A percentile compares a stretch with the other conserved stretches of the same genome.
Conservation (phyloP, 2,329 filamentous ascomycete genomes). For the Diaporthe sp. region DNA sequence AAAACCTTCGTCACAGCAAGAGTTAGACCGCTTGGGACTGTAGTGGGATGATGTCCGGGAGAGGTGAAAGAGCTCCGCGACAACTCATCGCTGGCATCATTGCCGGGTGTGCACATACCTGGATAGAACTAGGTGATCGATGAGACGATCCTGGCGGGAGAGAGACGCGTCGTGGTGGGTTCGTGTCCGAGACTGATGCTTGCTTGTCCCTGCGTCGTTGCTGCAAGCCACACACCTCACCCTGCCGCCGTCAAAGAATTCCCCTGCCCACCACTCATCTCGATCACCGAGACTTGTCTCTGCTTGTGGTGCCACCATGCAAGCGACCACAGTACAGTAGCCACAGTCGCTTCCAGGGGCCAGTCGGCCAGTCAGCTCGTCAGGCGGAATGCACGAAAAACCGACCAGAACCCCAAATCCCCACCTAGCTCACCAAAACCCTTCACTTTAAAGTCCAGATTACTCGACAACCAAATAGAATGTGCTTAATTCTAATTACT, state of each 20-base stretch:
- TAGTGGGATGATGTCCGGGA: background rate
- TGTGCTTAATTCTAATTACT: no score
- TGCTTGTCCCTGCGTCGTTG: slow-evolving; percentile 29
- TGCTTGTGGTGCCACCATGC: background rate
- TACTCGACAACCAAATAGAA: no score
- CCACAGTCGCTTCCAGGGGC: background rate
- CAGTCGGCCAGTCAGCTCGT: slow-evolving; percentile 1
- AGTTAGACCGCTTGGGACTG: background rate
- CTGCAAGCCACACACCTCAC: slow-evolving; percentile 33
- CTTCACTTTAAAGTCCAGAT: no score
- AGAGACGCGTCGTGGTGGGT: slow-evolving; percentile 24
- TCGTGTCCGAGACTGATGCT: slow-evolving; percentile 7
- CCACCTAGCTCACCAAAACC: no score
- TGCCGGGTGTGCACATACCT: background rate
- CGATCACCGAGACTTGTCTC: slow-evolving; percentile 26
- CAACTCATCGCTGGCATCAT: slow-evolving; percentile 28
- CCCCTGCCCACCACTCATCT: slow-evolving; percentile 19
- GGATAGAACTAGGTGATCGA: background rate
- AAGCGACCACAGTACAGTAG: background rate
- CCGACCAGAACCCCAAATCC: no score
- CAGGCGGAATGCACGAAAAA: no score
- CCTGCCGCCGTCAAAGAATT: slow-evolving; percentile 27
- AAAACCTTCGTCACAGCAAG: background rate
- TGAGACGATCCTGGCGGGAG: background rate
- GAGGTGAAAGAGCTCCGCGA: background rate